These are phyloP conservation scores for Craterostigma plantagineum DNA, from an alignment of 257 asterid species.

Conservation along the genomic window DNA sequence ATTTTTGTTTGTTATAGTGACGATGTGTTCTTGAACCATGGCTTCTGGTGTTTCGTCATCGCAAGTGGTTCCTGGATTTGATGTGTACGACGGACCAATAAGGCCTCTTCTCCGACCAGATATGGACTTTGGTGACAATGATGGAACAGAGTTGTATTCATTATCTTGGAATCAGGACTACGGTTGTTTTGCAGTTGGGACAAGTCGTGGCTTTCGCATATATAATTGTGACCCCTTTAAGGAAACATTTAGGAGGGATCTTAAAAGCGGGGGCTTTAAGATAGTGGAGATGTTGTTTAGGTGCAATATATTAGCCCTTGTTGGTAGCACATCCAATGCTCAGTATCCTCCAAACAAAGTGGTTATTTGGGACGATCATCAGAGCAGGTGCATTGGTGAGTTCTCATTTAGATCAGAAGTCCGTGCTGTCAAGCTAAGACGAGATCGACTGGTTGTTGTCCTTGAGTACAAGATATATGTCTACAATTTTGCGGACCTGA, in stretches of 20 bases:
- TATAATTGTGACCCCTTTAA: slow-evolving; percentile 28
- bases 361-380: slow-evolving; percentile 43
- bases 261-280: slow-evolving; percentile 23
- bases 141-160: slow-evolving; percentile 13
- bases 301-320: slow-evolving; percentile 23
- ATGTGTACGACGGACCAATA: no score
- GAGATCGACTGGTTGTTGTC: slow-evolving; percentile 12
- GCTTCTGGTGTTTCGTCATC: no score
- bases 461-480: slow-evolving; percentile 10
- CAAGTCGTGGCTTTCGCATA: slow-evolving; percentile 30
- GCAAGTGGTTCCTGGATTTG: no score
- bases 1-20: no score
- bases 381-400: slow-evolving; percentile 21
- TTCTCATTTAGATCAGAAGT: slow-evolving; percentile 12
- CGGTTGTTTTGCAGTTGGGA: slow-evolving; percentile 29
- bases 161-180: slow-evolving; percentile 37
- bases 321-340: slow-evolving; percentile 28
- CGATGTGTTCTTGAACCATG: no score
- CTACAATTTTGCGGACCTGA: slow-evolving; percentile 7
- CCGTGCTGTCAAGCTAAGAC: slow-evolving; percentile 11
- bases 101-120: no score
- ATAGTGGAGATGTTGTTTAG: slow-evolving; percentile 29
- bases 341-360: slow-evolving; percentile 25
- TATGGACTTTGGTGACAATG: no score
- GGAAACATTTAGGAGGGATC: slow-evolving; percentile 24